Conservation (phyloP, 2,329 filamentous ascomycete species). For the Calonectria pseudoreteaudii region DNA sequence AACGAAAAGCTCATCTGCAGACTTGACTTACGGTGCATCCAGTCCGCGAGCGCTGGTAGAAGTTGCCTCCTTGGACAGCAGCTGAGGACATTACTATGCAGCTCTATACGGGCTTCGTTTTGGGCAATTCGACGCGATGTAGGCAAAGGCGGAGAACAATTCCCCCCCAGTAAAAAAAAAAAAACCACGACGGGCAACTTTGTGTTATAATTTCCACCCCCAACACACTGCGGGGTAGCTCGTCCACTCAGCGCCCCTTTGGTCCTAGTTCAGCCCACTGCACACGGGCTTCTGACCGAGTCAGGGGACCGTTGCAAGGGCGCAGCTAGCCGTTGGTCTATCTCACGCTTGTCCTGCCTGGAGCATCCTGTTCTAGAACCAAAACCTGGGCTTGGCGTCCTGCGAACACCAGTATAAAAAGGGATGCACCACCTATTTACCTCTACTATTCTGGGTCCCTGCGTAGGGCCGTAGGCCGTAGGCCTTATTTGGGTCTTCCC, state of each 20-base stretch:
- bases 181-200: neutral
- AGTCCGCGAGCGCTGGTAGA: neutral
- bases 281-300: neutral
- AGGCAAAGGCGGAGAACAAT: neutral
- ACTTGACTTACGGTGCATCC: neutral
- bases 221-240: neutral
- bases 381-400: neutral
- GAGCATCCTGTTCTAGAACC: neutral
- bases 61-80: neutral
- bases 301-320: neutral
- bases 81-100: neutral
- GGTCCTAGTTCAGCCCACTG: neutral
- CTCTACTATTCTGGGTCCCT: neutral
- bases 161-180: neutral
- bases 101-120: neutral
- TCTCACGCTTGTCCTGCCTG: neutral
- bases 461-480: no score
- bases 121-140: conserved; percentile 8
- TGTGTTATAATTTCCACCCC: conserved; percentile 15
- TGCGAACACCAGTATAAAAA: neutral
- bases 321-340: neutral
- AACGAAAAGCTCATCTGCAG: no score
- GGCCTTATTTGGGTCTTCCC: no score
- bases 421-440: neutral
- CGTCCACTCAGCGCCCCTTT: neutral